Evolutionary conservation across 441 rosid genomes (phyloP), one percentile per base, ranked within the genome.

Genomic region (Gossypium laxum): DNA sequence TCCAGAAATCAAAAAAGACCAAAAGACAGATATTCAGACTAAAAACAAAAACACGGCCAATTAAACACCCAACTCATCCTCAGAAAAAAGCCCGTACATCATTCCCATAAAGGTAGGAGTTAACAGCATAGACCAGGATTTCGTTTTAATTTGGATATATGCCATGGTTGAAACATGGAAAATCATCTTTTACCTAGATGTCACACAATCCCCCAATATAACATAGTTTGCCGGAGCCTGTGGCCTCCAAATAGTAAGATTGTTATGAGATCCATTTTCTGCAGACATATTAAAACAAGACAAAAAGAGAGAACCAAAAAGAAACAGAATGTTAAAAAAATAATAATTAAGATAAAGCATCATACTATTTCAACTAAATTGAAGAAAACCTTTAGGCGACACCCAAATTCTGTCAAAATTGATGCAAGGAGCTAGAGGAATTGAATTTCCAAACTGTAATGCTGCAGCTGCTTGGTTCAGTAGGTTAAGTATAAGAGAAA

Each of bases 231-330:
- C 77, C 50, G 99, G 98, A 81, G 98, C 96, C 66, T 80, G 91
- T 73, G 99, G 96, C 82, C 99, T 89, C 99, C 99, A 96, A 79
- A 96, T 85, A 64, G 99, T 91, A 69, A 96, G 96, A 67, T 85
- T 88, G 80, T 88, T 89, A 80, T 69, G 77, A 19, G 87, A 81
- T 57, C 94, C 96, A 82, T 82, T 89, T 79, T 86, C 99, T 96
- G 92, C 81, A 82, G 21, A 71, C 60, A 74, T 52, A 54, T 72
- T 70, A 66, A 75, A 76, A 72, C 7, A 28, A 65, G 67, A 8
- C 48, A 72, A 62, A 32, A 26, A 43, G 26, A 41, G 18, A 73
- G 17, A 61, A 45, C 7, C n/a, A 67, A 66, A 12, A 65, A 2
- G 10, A 5, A 50, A 2, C 34, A 30, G 7, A 34, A 6, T 34